Evolutionary conservation across 108 stramenopile genomes (phyloP).

Genomic region (Cyclotella baltica): DNA sequence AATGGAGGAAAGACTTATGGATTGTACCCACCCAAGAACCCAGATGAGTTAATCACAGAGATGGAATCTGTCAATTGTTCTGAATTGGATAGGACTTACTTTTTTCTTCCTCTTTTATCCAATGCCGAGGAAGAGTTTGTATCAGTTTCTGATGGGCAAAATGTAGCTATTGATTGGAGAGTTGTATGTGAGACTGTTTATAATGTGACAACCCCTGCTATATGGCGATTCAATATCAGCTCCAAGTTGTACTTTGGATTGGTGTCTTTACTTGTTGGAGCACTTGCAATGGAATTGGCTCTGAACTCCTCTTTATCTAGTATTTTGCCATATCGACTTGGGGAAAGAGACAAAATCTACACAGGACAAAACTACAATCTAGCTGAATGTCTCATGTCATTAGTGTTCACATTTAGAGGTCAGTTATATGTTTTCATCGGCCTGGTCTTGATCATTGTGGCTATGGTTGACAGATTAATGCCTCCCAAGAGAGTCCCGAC

Average conservation of each 20-base stretch:
- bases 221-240: slow-evolving; percentile 13
- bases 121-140: neutral
- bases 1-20: slow-evolving; percentile 26
- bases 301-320: neutral
- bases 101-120: slow-evolving; percentile 33
- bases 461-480: slow-evolving; percentile 1
- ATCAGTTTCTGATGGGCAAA: neutral
- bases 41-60: neutral
- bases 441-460: neutral
- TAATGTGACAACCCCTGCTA: neutral
- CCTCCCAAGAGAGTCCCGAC: slow-evolving; percentile 5
- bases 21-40: neutral
- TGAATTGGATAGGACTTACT: slow-evolving; percentile 17
- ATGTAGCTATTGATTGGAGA: slow-evolving; percentile 33
- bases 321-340: neutral
- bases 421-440: neutral
- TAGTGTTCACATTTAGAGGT: neutral
- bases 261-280: neutral
- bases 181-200: slow-evolving; percentile 23
- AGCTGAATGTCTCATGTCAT: neutral
- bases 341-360: neutral
- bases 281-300: neutral
- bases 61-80: neutral
- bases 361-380: neutral
- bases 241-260: neutral